These are phyloP conservation scores for Tylopilus felleus DNA, from an alignment of 768 basidiomycete genomes.

Conservation along the genomic window DNA sequence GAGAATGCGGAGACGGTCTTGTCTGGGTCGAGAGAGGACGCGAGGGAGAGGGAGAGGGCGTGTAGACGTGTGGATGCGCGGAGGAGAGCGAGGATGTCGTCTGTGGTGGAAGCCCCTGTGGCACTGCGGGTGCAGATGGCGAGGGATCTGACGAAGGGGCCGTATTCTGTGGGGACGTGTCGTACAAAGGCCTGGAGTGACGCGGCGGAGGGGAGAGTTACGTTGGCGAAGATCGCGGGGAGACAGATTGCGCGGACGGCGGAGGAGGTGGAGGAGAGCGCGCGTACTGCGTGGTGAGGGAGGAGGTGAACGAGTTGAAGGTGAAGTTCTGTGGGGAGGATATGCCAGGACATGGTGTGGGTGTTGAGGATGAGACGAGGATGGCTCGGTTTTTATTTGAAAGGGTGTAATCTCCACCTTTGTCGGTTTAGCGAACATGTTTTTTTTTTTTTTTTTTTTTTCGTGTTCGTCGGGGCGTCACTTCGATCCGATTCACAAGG, in stretches of 20 bases:
- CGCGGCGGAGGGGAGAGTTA: slow-evolving; percentile 46
- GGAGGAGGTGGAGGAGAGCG: slow-evolving; percentile 48
- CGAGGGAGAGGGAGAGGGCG: slow-evolving; percentile 27
- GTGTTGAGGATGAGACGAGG: not conserved
- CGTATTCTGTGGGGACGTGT: slow-evolving; percentile 55
- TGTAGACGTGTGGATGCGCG: slow-evolving; percentile 44
- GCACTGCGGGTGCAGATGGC: slow-evolving; percentile 42
- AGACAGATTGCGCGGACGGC: slow-evolving; percentile 53
- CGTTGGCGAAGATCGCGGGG: slow-evolving; percentile 56
- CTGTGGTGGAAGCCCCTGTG: slow-evolving; percentile 36
- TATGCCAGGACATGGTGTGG: slow-evolving; percentile 41
- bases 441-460: not conserved
- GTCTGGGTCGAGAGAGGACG: slow-evolving; percentile 20
- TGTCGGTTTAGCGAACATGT: slow-evolving; percentile 8
- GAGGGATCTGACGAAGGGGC: slow-evolving; percentile 49
- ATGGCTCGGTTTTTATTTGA: too few relatives aligned
- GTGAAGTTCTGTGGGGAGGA: slow-evolving; percentile 66
- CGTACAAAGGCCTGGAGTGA: slow-evolving; percentile 50
- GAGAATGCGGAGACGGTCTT: slow-evolving; percentile 22
- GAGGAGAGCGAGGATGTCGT: slow-evolving; percentile 50
- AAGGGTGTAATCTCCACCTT: slow-evolving; percentile 16
- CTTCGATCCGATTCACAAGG: slow-evolving; percentile 25
- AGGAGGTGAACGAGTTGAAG: slow-evolving; percentile 53
- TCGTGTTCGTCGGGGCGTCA: slow-evolving; percentile 17
- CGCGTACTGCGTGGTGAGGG: slow-evolving; percentile 40